These are phyloP conservation scores for Hylodesmum podocarpum DNA, from an alignment of 306 rosid genomes.

Conservation along the genomic window DNA sequence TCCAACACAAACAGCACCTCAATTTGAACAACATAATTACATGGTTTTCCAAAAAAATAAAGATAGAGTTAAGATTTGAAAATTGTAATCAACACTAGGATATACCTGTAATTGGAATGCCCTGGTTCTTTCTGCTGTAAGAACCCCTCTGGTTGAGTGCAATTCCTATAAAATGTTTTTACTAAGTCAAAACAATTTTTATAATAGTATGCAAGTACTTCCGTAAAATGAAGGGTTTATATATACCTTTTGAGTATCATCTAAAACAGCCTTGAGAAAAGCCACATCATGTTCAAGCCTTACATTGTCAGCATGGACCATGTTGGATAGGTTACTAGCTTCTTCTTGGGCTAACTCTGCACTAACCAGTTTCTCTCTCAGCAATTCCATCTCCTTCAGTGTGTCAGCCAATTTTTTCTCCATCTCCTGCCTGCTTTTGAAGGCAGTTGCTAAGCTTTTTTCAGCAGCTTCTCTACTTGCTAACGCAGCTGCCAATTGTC, in stretches of 20 bases:
- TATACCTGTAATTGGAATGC: constrained; percentile 93
- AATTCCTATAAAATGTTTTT: constrained; percentile 50
- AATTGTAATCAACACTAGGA: background rate
- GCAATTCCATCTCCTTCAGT: constrained; percentile 65
- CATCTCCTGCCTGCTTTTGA: constrained; percentile 70
- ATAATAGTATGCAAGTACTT: background rate
- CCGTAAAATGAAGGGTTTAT: background rate
- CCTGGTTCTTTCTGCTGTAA: constrained; percentile 87
- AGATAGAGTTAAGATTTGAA: background rate
- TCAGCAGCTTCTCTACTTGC: constrained; percentile 77
- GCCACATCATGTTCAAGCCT: constrained; percentile 98
- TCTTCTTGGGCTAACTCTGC: constrained; percentile 87
- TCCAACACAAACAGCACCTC: background rate
- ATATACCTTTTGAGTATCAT: constrained; percentile 91
- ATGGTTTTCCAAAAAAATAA: background rate
- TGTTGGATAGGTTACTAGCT: constrained; percentile 74
- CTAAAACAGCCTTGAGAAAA: constrained; percentile 94
- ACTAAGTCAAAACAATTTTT: constrained; percentile 4
- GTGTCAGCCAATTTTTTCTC: constrained; percentile 64
- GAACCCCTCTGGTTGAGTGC: constrained; percentile 95
- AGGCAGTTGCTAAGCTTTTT: constrained; percentile 63
- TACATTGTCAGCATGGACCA: constrained; percentile 90
- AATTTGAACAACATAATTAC: background rate
- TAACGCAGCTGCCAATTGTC: constrained; percentile 74
- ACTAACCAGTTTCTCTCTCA: constrained; percentile 74